Base-by-base conservation (phyloP, 805 yeast species). In the Kluyveromyces lactis region DNA sequence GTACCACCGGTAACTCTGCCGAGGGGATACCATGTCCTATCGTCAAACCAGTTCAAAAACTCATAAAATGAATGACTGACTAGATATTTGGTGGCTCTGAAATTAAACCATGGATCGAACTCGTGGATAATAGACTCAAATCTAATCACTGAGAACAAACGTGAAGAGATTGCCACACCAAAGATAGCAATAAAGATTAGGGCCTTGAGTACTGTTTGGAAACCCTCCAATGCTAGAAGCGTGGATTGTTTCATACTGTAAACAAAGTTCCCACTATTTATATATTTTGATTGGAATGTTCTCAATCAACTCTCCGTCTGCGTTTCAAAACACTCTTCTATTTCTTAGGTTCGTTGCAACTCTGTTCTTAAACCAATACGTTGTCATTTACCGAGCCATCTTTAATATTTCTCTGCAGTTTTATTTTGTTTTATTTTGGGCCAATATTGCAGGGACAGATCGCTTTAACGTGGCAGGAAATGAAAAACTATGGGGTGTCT, bases 1-100 rank as follows among this genome's bases (percentile, higher is more conserved):
- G 98, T 94, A 42, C 99, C 98, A 51, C 99, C 99, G 10, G 98
- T 92, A 56, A 92, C 98, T 67, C 99, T 77, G 16, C 99, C 99
- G 50, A 92, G 71, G 15, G 99, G 99, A 62, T 92, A 92, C 99
- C 99, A 92, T 15, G 98, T 90, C 58, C 95, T 77, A 61, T 90
- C 97, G 61, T 92, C 98, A 55, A 92, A 92, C 98, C 98, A 92
- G 62, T 92, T 92, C 55, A 94, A 72, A 56, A 92, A 94, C 49
- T 87, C 89, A 68, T 87, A 82, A 62, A 77, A 90, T 5, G 92
- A 81, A 55, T 86, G 78, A 32, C 75, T 68, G 23, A 86, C 95
- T 49, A 92, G 72, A 62, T 86, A 86, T 62, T 84, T 83, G n/a
- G 98, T 85, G 32, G 98, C 98, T 48, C 98, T 71, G 69, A 76